phyloP scores from a whole-genome alignment of 2,329 filamentous ascomycete genomes.

The Talaromyces rugulosus region DNA sequence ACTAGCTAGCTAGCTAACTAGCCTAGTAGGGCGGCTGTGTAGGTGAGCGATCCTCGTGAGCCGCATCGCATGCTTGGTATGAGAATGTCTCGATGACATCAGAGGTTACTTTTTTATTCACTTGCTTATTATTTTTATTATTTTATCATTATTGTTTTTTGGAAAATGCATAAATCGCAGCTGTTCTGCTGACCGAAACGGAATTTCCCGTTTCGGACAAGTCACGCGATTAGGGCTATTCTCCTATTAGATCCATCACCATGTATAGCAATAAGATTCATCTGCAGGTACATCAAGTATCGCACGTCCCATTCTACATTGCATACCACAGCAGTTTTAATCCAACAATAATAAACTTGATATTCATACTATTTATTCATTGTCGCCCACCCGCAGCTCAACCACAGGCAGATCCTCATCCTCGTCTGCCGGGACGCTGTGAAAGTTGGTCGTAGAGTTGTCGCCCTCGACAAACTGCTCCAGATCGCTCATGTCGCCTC shows the following conservation, averaged over 20 bases:
- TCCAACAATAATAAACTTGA: too few relatives aligned
- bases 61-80: neutral
- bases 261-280: too few relatives aligned
- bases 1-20: too few relatives aligned
- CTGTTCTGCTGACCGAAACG: too few relatives aligned
- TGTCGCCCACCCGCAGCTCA: slow-evolving; percentile 36
- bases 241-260: too few relatives aligned
- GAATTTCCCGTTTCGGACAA: neutral
- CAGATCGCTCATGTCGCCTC: slow-evolving; percentile 27
- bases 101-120: neutral
- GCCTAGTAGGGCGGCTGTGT: neutral
- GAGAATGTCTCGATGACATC: too few relatives aligned
- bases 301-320: too few relatives aligned
- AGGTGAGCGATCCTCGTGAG: neutral
- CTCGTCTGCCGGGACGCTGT: slow-evolving; percentile 17
- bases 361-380: slow-evolving; percentile 19
- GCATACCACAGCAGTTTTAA: too few relatives aligned
- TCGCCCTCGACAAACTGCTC: slow-evolving; percentile 19
- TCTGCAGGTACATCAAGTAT: neutral
- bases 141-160: neutral
- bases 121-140: neutral
- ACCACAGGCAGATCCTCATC: slow-evolving; percentile 39
- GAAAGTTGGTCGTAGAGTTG: slow-evolving; percentile 14
- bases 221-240: neutral
- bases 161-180: too few relatives aligned